phyloP scores from a whole-genome alignment of 2,329 filamentous ascomycete species.

The Xylariaceae sp. region DNA sequence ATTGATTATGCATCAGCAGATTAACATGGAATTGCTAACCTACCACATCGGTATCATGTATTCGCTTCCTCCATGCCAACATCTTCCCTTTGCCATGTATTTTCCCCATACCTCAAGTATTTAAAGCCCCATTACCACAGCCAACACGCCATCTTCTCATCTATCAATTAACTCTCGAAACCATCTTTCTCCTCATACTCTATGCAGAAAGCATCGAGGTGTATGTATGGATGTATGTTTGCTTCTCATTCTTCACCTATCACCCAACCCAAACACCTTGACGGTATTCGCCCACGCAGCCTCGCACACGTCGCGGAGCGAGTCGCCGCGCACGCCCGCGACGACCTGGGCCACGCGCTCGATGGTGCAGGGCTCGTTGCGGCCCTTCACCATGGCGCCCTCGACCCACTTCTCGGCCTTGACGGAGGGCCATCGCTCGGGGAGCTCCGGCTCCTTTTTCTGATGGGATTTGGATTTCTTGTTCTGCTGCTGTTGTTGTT shows the following conservation, averaged over 20 bases:
- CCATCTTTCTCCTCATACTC: too few species aligned
- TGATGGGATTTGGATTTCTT: slow-evolving; percentile 37
- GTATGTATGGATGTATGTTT: too few species aligned
- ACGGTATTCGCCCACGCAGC: slow-evolving; percentile 79
- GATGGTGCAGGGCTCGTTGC: slow-evolving; percentile 89
- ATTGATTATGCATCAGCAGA: too few species aligned
- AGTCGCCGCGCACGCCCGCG: slow-evolving; percentile 75
- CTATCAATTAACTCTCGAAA: too few species aligned
- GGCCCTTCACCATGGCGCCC: slow-evolving; percentile 85
- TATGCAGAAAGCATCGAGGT: too few species aligned
- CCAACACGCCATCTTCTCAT: too few species aligned
- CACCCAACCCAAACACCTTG: slow-evolving; percentile 69
- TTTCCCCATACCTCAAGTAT: neutral
- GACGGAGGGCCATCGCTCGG: slow-evolving; percentile 70
- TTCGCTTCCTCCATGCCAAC: neutral
- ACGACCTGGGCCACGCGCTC: slow-evolving; percentile 83
- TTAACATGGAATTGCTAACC: too few species aligned
- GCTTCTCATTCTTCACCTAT: slow-evolving; percentile 45
- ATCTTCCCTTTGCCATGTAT: neutral
- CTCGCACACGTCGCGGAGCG: slow-evolving; percentile 78
- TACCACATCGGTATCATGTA: slow-evolving; percentile 1
- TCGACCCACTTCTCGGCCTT: slow-evolving; percentile 96
- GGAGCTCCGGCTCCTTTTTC: slow-evolving; percentile 61
- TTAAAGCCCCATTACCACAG: too few species aligned
- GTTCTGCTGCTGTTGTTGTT: slow-evolving; percentile 6